Percentiles rank a stretch among this genome's conserved stretches.
phyloP scores from a whole-genome alignment of 2,329 filamentous ascomycete genomes.

The Rutstroemia sp. region DNA sequence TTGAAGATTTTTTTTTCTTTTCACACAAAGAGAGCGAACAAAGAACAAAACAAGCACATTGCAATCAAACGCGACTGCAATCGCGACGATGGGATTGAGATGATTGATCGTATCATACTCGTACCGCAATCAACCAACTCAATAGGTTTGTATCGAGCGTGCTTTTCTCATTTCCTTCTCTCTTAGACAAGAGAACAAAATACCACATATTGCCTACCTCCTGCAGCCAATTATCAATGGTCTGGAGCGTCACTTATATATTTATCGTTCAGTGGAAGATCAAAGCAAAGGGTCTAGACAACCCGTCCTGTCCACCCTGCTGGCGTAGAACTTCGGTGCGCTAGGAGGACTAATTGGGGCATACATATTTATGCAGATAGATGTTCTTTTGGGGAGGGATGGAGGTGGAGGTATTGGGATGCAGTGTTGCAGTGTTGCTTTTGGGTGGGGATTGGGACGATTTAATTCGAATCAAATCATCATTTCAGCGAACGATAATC shows the following conservation, averaged over 20 bases:
- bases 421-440: too few species aligned
- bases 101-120: too few species aligned
- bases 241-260: slow-evolving; percentile 32
- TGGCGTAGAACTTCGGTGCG: slow-evolving; percentile 29
- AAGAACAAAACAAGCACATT: too few species aligned
- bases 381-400: not conserved
- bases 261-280: slow-evolving; percentile 33
- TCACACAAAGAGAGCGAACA: not conserved
- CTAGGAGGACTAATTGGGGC: slow-evolving; percentile 34
- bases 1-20: not conserved
- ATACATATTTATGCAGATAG: slow-evolving; percentile 20
- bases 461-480: too few species aligned
- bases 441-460: too few species aligned
- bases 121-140: not conserved
- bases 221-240: slow-evolving; percentile 27
- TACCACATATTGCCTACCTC: slow-evolving; percentile 34
- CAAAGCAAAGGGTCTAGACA: slow-evolving; percentile 32
- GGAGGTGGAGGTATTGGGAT: too few species aligned
- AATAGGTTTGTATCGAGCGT: not conserved
- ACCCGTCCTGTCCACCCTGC: slow-evolving; percentile 33
- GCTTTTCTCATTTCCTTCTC: not conserved
- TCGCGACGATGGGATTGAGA: too few species aligned
- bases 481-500: too few species aligned
- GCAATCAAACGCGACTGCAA: too few species aligned
- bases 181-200: not conserved